These are phyloP conservation scores for Blepharisma undulans DNA, from an alignment of 169 alveolate genomes.

Conservation along the genomic window DNA sequence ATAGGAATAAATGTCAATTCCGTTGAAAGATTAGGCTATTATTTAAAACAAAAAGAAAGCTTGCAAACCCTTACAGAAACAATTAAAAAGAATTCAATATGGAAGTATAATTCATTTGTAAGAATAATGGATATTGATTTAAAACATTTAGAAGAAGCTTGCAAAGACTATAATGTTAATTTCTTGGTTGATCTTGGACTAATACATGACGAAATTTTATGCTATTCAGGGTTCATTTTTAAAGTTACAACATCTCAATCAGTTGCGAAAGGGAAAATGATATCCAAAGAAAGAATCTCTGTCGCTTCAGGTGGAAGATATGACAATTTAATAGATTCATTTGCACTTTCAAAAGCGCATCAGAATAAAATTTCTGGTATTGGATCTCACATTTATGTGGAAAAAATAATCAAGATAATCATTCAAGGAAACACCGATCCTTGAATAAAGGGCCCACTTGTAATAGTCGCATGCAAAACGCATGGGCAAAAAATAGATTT, in stretches of 20 bases:
- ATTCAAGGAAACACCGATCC: neutral
- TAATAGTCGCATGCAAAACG: neutral
- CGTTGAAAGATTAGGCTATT: neutral
- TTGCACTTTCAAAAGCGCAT: neutral
- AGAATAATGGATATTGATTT: neutral
- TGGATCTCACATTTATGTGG: neutral
- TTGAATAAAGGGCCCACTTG: constrained; percentile 35
- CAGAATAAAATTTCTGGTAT: neutral
- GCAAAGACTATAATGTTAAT: neutral
- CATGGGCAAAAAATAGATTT: neutral
- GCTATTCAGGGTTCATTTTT: constrained; percentile 29
- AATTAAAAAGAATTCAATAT: neutral
- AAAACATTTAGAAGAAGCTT: neutral
- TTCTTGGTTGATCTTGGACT: neutral
- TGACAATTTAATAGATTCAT: constrained; percentile 19
- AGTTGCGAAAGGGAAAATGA: neutral
- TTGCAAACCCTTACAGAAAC: neutral
- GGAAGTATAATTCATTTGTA: neutral
- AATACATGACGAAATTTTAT: neutral
- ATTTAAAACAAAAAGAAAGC: neutral
- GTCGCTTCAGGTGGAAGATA: constrained; percentile 38
- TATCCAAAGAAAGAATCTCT: neutral
- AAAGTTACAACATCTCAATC: neutral
- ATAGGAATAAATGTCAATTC: neutral
- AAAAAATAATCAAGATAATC: neutral